Conservation (phyloP, 2,329 filamentous ascomycete species). For the Aspergillus alliaceus region DNA sequence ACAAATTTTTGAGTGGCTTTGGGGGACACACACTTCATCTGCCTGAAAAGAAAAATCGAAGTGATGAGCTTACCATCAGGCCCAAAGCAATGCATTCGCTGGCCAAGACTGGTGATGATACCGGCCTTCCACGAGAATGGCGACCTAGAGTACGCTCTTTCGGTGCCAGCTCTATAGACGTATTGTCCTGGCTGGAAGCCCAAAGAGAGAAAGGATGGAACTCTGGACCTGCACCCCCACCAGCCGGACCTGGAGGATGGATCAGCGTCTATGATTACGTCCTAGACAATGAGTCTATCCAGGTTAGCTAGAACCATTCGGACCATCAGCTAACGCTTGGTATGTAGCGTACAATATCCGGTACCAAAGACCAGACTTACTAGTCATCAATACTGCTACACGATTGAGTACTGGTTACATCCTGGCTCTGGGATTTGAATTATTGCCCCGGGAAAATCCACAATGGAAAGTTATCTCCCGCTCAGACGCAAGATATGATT, state of each 20-base stretch:
- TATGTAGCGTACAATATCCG: slow-evolving; percentile 36
- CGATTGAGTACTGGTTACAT: slow-evolving; percentile 58
- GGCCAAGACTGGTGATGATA: slow-evolving; percentile 1
- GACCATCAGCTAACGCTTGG: background rate
- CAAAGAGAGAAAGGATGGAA: background rate
- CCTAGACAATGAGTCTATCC: slow-evolving; percentile 13
- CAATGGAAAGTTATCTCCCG: slow-evolving; percentile 42
- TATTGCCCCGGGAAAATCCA: slow-evolving; percentile 61
- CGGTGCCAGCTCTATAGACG: slow-evolving; percentile 3
- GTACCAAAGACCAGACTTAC: slow-evolving; percentile 38
- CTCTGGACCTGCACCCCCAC: background rate
- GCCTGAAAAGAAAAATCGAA: background rate
- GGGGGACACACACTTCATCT: background rate
- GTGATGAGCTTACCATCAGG: background rate
- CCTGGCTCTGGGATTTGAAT: slow-evolving; percentile 62
- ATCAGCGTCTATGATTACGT: slow-evolving; percentile 24
- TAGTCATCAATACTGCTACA: slow-evolving; percentile 66
- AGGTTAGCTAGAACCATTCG: too few relatives aligned
- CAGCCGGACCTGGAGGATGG: slow-evolving; percentile 8
- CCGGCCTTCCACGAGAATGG: background rate
- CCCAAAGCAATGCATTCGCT: background rate
- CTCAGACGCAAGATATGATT: background rate
- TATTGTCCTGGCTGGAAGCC: background rate
- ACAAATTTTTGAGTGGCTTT: background rate
- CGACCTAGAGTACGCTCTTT: background rate